Conservation (phyloP, 768 basidiomycete species). For the Boletus pseudopeckii region DNA sequence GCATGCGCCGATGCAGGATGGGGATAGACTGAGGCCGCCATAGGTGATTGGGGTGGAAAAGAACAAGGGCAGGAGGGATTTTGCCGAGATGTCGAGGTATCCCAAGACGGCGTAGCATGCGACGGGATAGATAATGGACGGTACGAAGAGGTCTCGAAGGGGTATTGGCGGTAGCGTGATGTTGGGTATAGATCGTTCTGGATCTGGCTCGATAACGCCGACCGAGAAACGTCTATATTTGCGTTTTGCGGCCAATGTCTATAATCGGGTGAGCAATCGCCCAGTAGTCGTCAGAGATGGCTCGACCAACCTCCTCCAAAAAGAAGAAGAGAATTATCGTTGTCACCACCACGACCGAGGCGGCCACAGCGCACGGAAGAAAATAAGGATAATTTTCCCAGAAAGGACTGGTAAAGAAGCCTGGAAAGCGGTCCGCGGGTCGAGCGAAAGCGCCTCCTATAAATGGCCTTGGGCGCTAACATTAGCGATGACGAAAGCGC, state of each 20-base stretch:
- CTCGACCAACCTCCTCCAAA: constrained; percentile 48
- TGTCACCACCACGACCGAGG: constrained; percentile 46
- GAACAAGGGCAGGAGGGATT: constrained; percentile 39
- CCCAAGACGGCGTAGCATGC: constrained; percentile 33
- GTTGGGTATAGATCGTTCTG: constrained; percentile 1
- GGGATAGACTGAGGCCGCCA: constrained; percentile 37
- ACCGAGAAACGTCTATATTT: not conserved
- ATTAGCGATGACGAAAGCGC: not conserved
- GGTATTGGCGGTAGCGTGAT: constrained; percentile 38
- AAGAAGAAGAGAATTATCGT: constrained; percentile 42
- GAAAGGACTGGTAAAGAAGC: constrained; percentile 44
- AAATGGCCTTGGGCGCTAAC: constrained; percentile 22
- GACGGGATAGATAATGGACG: constrained; percentile 33
- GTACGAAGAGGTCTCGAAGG: constrained; percentile 37
- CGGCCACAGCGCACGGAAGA: constrained; percentile 60
- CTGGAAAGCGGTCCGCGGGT: constrained; percentile 52
- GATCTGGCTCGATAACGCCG: not conserved
- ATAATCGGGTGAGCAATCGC: constrained; percentile 4
- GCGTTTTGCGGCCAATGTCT: constrained; percentile 13
- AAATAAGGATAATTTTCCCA: constrained; percentile 56
- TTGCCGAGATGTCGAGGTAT: constrained; percentile 38
- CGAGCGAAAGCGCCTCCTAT: constrained; percentile 54
- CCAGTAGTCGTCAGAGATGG: too few species aligned
- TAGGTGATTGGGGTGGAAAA: constrained; percentile 36
- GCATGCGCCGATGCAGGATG: constrained; percentile 37